These are phyloP conservation scores for Crucihimalaya himalaica DNA, from an alignment of 345 rosid genomes.

Conservation along the genomic window DNA sequence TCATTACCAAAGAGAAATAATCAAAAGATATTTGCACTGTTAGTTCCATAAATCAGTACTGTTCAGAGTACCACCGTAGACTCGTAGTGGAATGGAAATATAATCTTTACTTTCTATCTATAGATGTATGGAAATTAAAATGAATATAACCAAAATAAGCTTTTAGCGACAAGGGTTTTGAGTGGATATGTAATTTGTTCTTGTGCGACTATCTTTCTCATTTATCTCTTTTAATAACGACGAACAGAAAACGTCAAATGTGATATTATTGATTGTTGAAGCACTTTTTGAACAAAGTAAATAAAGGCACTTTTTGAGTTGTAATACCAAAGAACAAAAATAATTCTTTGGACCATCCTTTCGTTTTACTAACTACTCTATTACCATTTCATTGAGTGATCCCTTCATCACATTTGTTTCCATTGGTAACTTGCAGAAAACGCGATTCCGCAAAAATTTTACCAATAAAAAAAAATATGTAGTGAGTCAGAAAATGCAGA, in stretches of 20 bases:
- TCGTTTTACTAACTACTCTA: constrained; percentile 5
- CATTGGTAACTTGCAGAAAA: no score
- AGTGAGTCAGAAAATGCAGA: no score
- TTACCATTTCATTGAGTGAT: neutral
- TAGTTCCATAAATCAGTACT: neutral
- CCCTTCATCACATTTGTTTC: neutral
- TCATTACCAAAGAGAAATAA: neutral
- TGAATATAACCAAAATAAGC: constrained; percentile 22
- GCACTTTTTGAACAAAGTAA: constrained; percentile 33
- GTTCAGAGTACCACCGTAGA: neutral
- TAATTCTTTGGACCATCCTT: constrained; percentile 8
- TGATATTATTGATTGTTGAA: constrained; percentile 33
- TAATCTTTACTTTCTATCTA: neutral
- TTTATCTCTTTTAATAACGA: constrained; percentile 32
- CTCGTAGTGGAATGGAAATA: neutral
- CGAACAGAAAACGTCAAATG: constrained; percentile 39
- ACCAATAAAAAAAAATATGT: no score
- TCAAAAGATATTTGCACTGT: neutral
- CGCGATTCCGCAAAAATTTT: no score
- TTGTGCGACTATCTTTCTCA: constrained; percentile 24
- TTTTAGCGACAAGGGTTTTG: constrained; percentile 19
- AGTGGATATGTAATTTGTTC: constrained; percentile 28
- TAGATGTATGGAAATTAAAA: neutral
- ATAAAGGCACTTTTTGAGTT: constrained; percentile 33
- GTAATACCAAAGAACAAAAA: constrained; percentile 14